Evolutionary conservation across 768 basidiomycete species (phyloP), one percentile per base, ranked within the genome.

Genomic region (Boletus sensibilis): DNA sequence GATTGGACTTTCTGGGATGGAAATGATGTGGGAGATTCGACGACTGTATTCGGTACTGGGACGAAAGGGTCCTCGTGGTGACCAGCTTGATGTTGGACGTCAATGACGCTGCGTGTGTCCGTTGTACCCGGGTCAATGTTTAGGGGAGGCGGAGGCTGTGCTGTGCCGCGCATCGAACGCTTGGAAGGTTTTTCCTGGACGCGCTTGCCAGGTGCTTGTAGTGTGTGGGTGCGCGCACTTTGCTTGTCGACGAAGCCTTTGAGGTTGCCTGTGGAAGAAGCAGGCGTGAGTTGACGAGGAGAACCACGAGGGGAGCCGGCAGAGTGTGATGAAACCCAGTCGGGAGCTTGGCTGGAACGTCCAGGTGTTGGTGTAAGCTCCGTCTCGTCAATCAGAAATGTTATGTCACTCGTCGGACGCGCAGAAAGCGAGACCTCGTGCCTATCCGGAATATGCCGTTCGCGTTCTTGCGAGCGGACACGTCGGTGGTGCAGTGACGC

Each of bases 391-490:
- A 57, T 35, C 5, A 59, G 18, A 4, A 40, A 21, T 1, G 44
- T 57, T 52, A 63, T 56, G 55, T 68, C 70, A 59, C 64, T 57
- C 4, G 64, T 47, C 0, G 70, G 56, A 39, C 72, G 70, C 5
- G 70, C 70, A 6, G 72, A 72, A 56, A 72, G 66, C 21, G 70
- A 72, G 34, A 72, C 52, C 53, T 69, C 72, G 56, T 72, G 72
- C 50, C 70, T 62, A n/a, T 72, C 61, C 9, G 44, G 70, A 21
- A 73, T 63, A 34, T 64, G 54, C 25, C 66, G 59, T 16, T 61
- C 60, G n/a, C 68, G 61, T 33, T 71, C 70, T 47, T 73, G 70
- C 3, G 72, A 72, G 25, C 70, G 70, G 10, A 67, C 49, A 20
- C 72, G 70, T 7, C 61, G 60, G 49, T 71, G 69, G 16, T 68